Evolutionary conservation across 1,284 basidiomycete species (phyloP), one percentile per base, ranked within the genome.

Genomic region (Mrakiaceae sp.): DNA sequence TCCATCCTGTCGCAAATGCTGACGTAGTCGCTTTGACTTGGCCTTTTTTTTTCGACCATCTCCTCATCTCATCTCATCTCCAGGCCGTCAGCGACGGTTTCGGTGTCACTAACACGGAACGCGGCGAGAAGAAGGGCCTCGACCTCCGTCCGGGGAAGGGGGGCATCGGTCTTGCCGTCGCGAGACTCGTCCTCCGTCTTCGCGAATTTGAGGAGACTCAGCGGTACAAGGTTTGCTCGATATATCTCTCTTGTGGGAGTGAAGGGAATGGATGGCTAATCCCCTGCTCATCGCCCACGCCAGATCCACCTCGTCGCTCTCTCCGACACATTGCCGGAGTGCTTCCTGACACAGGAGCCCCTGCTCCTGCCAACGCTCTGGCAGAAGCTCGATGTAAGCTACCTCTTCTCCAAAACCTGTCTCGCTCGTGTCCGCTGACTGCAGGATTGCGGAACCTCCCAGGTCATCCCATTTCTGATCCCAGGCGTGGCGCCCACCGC

Each of bases 381-480:
- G 64, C 43, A 43, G 16, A 66, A 66, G 27, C 60, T 66, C 43
- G 64, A 66, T 44, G 63, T 64, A 12, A 16, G 63, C 46, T n/a
- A 11, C 4, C 9, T 8, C 8, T 42, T 51, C 14, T 5, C 9
- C 7, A 10, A 3, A 11, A 9, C 9, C 43, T 16, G 39, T n/a
- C 51, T 43, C 3, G 46, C 9, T 16, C 52, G 11, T 8, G 16
- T 43, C 40, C 16, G 11, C n/a, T 39, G 39, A 42, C 48, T 42
- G 3, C 6, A 11, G 11, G 2, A 51, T 4, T 40, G 7, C 50
- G 5, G 11, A 12, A 39, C 39, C 14, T 11, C 39, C 2, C 57
- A 66, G 58, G 61, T 59, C 40, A 66, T 67, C 63, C 74, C 73
- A 2, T 73, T 74, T 66, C 49, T 73, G 51, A 70, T 72, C 62